Evolutionary conservation across 139 green algal species (phyloP), one percentile per base, ranked within the genome.

Genomic region (Pleodorina starrii): DNA sequence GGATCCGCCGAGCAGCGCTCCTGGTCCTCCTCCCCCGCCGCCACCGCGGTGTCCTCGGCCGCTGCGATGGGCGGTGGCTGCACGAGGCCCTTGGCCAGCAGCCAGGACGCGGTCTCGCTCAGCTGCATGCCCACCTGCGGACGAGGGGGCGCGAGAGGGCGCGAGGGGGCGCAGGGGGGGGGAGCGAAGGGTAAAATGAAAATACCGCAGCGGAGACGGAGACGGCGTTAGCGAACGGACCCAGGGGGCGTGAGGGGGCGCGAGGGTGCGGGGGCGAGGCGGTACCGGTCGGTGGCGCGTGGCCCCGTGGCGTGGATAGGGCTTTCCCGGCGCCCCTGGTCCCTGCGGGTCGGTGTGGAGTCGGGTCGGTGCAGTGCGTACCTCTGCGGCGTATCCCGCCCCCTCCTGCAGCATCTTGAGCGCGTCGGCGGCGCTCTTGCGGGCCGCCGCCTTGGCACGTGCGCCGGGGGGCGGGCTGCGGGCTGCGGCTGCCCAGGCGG

Each of bases 121-220:
- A 94, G 88, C 68, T 87, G 72, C 92, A 93, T 93, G 75, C 90
- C 92, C 0, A 81, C 92, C 90, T 91, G 68, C n/a, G n/a, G n/a
- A n/a, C n/a, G n/a, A n/a, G n/a, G n/a, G n/a, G n/a, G n/a, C n/a
- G n/a, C n/a, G n/a, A n/a, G n/a, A n/a, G n/a, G n/a, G n/a, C n/a
- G n/a, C n/a, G n/a, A n/a, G n/a, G n/a, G n/a, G n/a, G n/a, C n/a
- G n/a, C n/a, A n/a, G n/a, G n/a, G n/a, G n/a, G n/a, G n/a, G n/a
- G n/a, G n/a, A n/a, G n/a, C n/a, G n/a, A n/a, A n/a, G n/a, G n/a
- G n/a, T n/a, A n/a, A n/a, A n/a, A n/a, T n/a, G n/a, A n/a, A n/a
- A n/a, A n/a, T n/a, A n/a, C n/a, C n/a, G n/a, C n/a, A n/a, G n/a
- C n/a, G n/a, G n/a, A n/a, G n/a, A n/a, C n/a, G n/a, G n/a, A n/a